Percentiles rank a stretch among this genome's conserved stretches.
Conservation (phyloP, 1,284 basidiomycete genomes). For the Macrocystidia cucumis region DNA sequence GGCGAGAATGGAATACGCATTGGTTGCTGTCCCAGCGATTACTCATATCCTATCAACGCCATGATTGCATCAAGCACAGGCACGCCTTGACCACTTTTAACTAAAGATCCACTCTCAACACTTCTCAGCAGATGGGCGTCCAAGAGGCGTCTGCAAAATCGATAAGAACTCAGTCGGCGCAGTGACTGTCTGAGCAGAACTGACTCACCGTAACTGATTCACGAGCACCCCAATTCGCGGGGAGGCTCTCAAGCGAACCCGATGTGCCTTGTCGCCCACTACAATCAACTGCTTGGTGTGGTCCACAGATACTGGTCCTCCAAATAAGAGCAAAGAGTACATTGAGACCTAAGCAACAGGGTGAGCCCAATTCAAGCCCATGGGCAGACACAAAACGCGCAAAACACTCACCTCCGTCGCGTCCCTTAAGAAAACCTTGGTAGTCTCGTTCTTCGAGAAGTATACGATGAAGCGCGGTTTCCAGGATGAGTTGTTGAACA, state of each 20-base stretch:
- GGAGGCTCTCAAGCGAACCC: conserved; percentile 72
- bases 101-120: conserved; percentile 43
- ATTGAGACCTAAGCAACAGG: conserved; percentile 59
- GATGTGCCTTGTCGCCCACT: conserved; percentile 41
- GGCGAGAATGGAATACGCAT: background rate
- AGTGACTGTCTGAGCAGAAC: conserved; percentile 3
- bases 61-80: conserved; percentile 66
- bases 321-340: conserved; percentile 81
- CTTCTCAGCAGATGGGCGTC: conserved; percentile 61
- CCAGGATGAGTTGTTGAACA: conserved; percentile 73
- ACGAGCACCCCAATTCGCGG: conserved; percentile 87
- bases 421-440: conserved; percentile 82
- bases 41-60: conserved; percentile 58
- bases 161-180: background rate
- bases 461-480: conserved; percentile 76
- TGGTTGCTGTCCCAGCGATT: conserved; percentile 23
- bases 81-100: conserved; percentile 42
- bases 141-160: conserved; percentile 45
- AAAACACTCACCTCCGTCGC: conserved; percentile 65
- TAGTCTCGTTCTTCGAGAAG: conserved; percentile 81
- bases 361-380: background rate
- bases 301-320: conserved; percentile 73
- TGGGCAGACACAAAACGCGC: background rate
- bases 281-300: conserved; percentile 74
- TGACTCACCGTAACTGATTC: conserved; percentile 73